Evolutionary conservation across 345 rosid species (phyloP).

Genomic region (Heritiera littoralis): DNA sequence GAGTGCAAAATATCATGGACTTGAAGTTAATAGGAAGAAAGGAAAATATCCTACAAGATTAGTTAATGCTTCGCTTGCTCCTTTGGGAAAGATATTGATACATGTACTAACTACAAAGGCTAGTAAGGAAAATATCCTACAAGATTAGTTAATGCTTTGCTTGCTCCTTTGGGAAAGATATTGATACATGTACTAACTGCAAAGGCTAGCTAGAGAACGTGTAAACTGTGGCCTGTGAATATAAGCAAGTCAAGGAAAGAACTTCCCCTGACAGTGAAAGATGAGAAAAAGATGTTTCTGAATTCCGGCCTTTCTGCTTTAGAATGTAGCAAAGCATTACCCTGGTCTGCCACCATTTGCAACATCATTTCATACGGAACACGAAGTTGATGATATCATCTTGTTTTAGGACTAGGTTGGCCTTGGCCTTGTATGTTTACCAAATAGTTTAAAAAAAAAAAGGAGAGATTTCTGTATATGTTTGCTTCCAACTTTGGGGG

Average conservation of each 20-base stretch:
- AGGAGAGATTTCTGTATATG: too few species aligned
- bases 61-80: background rate
- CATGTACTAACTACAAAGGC: too few species aligned
- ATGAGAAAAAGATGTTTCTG: background rate
- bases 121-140: too few species aligned
- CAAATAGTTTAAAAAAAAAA: too few species aligned
- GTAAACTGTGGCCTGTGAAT: background rate
- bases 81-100: background rate
- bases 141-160: too few species aligned
- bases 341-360: background rate
- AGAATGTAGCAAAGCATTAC: background rate
- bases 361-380: background rate
- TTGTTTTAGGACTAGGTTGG: too few species aligned
- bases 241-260: background rate
- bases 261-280: background rate
- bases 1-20: background rate
- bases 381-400: background rate
- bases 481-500: too few species aligned
- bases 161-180: too few species aligned
- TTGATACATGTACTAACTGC: too few species aligned
- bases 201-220: background rate
- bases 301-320: background rate
- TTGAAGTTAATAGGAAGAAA: background rate
- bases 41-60: too few species aligned
- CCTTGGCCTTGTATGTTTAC: too few species aligned